A percentile compares a stretch with the other conserved stretches of the same genome.
phyloP scores from a whole-genome alignment of 805 yeast genomes.

The Lachancea kluyveri region DNA sequence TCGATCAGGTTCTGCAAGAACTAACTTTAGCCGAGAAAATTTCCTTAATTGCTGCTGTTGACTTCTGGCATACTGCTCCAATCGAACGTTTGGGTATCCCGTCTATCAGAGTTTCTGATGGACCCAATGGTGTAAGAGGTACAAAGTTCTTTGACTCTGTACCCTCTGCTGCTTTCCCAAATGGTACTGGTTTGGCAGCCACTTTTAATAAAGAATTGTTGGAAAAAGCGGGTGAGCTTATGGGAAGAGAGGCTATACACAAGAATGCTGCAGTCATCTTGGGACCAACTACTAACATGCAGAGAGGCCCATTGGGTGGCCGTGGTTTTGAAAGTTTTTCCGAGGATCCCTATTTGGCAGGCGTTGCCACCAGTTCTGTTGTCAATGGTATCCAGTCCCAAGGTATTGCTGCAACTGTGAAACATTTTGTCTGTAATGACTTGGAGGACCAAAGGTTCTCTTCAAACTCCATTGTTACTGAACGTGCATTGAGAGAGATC shows the following conservation, averaged over 20 bases:
- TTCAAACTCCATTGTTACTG: conserved; percentile 44
- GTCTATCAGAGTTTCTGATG: conserved; percentile 45
- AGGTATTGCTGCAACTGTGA: conserved; percentile 49
- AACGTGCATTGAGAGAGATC: conserved; percentile 59
- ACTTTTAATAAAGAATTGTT: conserved; percentile 49
- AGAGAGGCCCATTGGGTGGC: conserved; percentile 54
- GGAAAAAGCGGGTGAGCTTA: conserved; percentile 42
- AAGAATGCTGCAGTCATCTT: conserved; percentile 47
- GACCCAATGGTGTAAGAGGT: conserved; percentile 62
- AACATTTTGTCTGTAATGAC: conserved; percentile 61
- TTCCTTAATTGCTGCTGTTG: conserved; percentile 36
- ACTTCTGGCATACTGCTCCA: conserved; percentile 45
- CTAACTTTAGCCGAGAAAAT: conserved; percentile 25
- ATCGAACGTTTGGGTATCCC: conserved; percentile 39
- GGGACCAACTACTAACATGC: conserved; percentile 49
- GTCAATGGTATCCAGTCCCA: conserved; percentile 49
- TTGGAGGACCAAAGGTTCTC: conserved; percentile 49
- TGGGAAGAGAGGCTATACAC: conserved; percentile 49
- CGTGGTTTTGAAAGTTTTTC: conserved; percentile 57
- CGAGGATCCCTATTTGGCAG: conserved; percentile 52
- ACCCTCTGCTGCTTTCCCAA: conserved; percentile 54
- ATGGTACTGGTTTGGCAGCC: conserved; percentile 55
- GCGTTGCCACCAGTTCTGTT: conserved; percentile 41
- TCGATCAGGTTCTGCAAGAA: conserved; percentile 22
- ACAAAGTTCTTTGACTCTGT: conserved; percentile 45